These are phyloP conservation scores for Phaffia australis DNA, from an alignment of 768 basidiomycete species.

Conservation along the genomic window DNA sequence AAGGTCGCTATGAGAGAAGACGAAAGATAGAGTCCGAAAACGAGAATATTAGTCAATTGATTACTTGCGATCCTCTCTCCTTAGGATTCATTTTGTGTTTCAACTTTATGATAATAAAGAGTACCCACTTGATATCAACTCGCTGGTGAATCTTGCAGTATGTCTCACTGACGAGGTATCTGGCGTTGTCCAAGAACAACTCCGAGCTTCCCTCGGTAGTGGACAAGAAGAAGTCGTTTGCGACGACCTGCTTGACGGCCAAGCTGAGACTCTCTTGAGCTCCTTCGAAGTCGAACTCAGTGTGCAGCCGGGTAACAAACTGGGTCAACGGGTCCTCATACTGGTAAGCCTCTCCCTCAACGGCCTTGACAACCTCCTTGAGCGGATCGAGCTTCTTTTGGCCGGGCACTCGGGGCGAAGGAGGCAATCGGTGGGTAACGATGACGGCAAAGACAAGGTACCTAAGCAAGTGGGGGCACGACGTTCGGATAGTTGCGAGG, in stretches of 20 bases:
- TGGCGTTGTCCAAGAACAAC: constrained; percentile 80
- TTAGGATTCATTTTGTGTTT: not conserved
- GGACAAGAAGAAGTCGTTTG: constrained; percentile 85
- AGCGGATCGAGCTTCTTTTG: constrained; percentile 78
- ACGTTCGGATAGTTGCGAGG: constrained; percentile 96
- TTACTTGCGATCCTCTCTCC: no score
- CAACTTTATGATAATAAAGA: not conserved
- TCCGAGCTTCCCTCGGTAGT: constrained; percentile 66
- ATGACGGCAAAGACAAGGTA: constrained; percentile 90
- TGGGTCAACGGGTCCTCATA: constrained; percentile 86
- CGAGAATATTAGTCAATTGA: not conserved
- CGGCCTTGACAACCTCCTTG: constrained; percentile 80
- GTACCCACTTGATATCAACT: constrained; percentile 26
- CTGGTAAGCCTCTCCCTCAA: constrained; percentile 91
- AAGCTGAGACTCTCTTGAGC: constrained; percentile 67
- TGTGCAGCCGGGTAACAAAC: constrained; percentile 86
- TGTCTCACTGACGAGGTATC: constrained; percentile 91
- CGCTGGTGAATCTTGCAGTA: constrained; percentile 90
- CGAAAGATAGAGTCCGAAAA: not conserved
- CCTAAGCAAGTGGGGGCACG: constrained; percentile 84
- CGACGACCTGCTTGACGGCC: constrained; percentile 65
- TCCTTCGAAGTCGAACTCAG: constrained; percentile 91
- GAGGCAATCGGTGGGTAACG: constrained; percentile 67
- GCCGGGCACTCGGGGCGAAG: constrained; percentile 41
- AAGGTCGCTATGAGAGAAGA: constrained; percentile 53